Conservation (phyloP, 2,329 filamentous ascomycete genomes). For the Cyphellophora europaea region DNA sequence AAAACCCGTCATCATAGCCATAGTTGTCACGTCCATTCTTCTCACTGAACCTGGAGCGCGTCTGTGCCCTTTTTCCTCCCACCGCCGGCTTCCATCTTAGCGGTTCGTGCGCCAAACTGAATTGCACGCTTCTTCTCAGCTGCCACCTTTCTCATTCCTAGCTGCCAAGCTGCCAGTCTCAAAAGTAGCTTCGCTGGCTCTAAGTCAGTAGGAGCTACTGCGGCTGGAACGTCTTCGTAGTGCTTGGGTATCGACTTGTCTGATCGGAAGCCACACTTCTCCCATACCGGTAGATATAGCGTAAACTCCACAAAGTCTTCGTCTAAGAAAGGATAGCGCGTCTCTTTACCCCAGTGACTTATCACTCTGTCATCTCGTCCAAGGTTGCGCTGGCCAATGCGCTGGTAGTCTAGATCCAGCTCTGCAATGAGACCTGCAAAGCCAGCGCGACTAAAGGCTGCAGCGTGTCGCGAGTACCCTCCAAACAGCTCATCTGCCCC, state of each 20-base stretch:
- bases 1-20: slow-evolving; percentile 18
- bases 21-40: neutral
- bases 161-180: slow-evolving; percentile 62
- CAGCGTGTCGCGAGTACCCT: slow-evolving; percentile 76
- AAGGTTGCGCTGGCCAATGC: slow-evolving; percentile 87
- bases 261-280: slow-evolving; percentile 77
- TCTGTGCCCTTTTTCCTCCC: slow-evolving; percentile 60
- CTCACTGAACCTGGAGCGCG: slow-evolving; percentile 24
- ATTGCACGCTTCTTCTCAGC: slow-evolving; percentile 90
- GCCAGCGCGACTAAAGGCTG: slow-evolving; percentile 61
- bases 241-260: slow-evolving; percentile 11
- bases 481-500: slow-evolving; percentile 96
- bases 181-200: slow-evolving; percentile 77
- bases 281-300: slow-evolving; percentile 62
- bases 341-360: slow-evolving; percentile 80
- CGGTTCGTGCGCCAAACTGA: slow-evolving; percentile 73
- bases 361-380: slow-evolving; percentile 89
- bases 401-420: slow-evolving; percentile 71
- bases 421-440: slow-evolving; percentile 69
- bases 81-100: slow-evolving; percentile 59
- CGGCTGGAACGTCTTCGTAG: slow-evolving; percentile 7
- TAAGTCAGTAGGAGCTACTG: slow-evolving; percentile 28
- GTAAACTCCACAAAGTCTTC: slow-evolving; percentile 79
- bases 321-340: slow-evolving; percentile 83
- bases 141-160: slow-evolving; percentile 64